phyloP scores from a whole-genome alignment of 2,329 filamentous ascomycete species.

The Neurospora sp. region DNA sequence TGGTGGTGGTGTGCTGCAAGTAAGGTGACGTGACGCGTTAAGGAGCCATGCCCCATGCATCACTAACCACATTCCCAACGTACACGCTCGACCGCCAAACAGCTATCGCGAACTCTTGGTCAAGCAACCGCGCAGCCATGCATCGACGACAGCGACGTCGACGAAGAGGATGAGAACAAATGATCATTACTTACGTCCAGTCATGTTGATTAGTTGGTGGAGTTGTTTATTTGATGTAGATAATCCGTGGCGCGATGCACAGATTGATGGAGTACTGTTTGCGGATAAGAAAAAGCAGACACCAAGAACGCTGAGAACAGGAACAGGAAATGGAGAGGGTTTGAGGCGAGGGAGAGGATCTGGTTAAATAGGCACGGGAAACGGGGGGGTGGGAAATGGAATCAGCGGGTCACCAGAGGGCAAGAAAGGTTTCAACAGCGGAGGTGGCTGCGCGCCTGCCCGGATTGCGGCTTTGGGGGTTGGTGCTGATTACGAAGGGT shows the following conservation, averaged over 20 bases:
- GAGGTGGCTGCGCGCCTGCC: not conserved
- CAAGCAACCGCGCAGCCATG: conserved; percentile 6
- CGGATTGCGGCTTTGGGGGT: not conserved
- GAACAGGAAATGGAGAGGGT: conserved; percentile 1
- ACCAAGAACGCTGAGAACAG: conserved; percentile 9
- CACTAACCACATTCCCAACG: conserved; percentile 14
- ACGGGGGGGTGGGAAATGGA: conserved; percentile 1
- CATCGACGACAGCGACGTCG: conserved; percentile 14
- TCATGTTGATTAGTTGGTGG: conserved; percentile 46
- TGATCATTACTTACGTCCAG: conserved; percentile 55
- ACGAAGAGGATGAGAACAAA: conserved; percentile 13
- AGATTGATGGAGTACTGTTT: conserved; percentile 11
- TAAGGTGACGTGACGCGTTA: conserved; percentile 21
- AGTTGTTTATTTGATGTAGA: conserved; percentile 25
- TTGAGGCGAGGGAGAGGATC: conserved; percentile 5
- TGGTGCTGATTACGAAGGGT: conserved; percentile 9
- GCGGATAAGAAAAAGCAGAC: conserved; percentile 9
- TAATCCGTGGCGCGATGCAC: conserved; percentile 7
- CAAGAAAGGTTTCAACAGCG: not conserved
- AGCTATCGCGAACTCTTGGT: conserved; percentile 3
- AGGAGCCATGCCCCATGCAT: conserved; percentile 11
- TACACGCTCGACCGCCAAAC: conserved; percentile 13
- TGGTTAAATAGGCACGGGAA: conserved; percentile 11
- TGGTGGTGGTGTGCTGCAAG: conserved; percentile 2
- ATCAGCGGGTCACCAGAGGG: conserved; percentile 6